Conservation (phyloP, 176 grass and related monocot species). For the Aegilops bicornis region DNA sequence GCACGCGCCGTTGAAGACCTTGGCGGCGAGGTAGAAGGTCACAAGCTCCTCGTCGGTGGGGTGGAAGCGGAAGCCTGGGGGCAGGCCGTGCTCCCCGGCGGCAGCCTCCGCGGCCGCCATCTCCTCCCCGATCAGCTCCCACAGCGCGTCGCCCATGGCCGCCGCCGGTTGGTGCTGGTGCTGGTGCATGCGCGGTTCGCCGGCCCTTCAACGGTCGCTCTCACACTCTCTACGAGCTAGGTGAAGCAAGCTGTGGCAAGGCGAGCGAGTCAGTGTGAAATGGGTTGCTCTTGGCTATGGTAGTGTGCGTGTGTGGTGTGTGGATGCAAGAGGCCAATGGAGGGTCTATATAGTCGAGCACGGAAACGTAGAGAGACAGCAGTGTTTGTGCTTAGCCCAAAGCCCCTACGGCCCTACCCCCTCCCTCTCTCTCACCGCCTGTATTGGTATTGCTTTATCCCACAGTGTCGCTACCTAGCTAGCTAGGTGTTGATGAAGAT, state of each 20-base stretch:
- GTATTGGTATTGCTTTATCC: background rate
- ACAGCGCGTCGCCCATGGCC: constrained; percentile 65
- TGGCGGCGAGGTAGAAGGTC: constrained; percentile 88
- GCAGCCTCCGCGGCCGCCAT: constrained; percentile 37
- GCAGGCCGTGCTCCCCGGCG: constrained; percentile 64
- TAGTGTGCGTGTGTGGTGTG: constrained; percentile 13
- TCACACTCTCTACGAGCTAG: background rate
- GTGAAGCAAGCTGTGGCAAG: background rate
- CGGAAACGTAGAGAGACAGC: constrained; percentile 44
- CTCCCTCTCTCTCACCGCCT: background rate
- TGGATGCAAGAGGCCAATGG: constrained; percentile 9
- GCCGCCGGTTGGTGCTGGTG: background rate
- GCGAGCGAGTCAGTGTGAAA: background rate
- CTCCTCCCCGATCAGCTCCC: constrained; percentile 78
- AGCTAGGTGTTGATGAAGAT: background rate
- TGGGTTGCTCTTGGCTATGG: constrained; percentile 15
- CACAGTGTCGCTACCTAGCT: constrained; percentile 12
- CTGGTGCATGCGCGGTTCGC: constrained; percentile 1
- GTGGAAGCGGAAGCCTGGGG: constrained; percentile 94
- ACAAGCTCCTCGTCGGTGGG: constrained; percentile 96
- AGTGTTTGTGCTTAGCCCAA: constrained; percentile 3
- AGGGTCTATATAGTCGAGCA: constrained; percentile 53
- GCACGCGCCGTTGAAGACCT: constrained; percentile 91
- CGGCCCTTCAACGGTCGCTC: background rate
- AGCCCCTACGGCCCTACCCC: background rate